These are phyloP conservation scores for Xerocomus nothofagi DNA, from an alignment of 1,284 basidiomycete genomes.

Conservation along the genomic window DNA sequence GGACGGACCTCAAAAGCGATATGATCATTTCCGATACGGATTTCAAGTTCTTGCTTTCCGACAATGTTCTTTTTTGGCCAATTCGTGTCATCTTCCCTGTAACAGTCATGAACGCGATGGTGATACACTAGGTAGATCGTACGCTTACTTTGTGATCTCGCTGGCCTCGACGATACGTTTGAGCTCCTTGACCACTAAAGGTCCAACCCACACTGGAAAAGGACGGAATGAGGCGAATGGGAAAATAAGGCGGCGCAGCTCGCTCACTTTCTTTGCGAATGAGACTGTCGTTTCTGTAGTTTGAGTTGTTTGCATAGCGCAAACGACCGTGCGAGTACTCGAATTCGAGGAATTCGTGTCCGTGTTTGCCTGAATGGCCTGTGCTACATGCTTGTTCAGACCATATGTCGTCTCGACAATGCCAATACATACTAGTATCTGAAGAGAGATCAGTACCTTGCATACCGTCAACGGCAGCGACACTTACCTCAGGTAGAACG, in stretches of 20 bases:
- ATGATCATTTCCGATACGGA: slow-evolving; percentile 91
- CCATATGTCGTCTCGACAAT: background rate
- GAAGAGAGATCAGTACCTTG: slow-evolving; percentile 2
- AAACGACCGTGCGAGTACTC: slow-evolving; percentile 96
- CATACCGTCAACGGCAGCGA: slow-evolving; percentile 1
- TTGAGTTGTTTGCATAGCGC: slow-evolving; percentile 99
- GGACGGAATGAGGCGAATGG: background rate
- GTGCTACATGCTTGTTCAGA: slow-evolving; percentile 54
- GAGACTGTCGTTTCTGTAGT: slow-evolving; percentile 95
- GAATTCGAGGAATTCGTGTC: slow-evolving; percentile 98
- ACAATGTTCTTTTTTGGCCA: slow-evolving; percentile 99
- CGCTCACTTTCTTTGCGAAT: slow-evolving; percentile 97
- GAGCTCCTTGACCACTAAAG: slow-evolving; percentile 89
- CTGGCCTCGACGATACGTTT: slow-evolving; percentile 93
- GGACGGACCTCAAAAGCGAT: slow-evolving; percentile 91
- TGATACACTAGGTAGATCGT: background rate
- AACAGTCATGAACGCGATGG: background rate
- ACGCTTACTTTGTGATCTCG: slow-evolving; percentile 90
- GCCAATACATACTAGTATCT: slow-evolving; percentile 79
- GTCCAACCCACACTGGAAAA: slow-evolving; percentile 87
- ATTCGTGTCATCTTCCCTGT: slow-evolving; percentile 93
- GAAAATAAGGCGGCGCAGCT: background rate
- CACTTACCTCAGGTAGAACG: slow-evolving; percentile 80
- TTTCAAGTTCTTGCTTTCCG: slow-evolving; percentile 96
- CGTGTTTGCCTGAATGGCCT: slow-evolving; percentile 94